These are phyloP conservation scores for Malus sylvestris DNA, from an alignment of 306 rosid species.

Conservation along the genomic window DNA sequence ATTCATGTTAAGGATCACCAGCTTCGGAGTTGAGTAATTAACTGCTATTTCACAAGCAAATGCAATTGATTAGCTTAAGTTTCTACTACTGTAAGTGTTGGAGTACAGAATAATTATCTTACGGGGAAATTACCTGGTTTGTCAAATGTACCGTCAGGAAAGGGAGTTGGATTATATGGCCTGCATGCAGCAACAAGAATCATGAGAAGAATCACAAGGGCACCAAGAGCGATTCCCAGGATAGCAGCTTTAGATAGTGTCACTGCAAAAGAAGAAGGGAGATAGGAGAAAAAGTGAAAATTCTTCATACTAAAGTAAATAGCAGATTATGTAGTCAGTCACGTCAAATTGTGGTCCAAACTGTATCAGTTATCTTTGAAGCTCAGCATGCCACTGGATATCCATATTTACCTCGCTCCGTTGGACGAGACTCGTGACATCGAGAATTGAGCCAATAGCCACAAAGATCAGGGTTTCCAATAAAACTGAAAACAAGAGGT, in stretches of 20 bases:
- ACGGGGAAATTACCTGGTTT: slow-evolving; percentile 57
- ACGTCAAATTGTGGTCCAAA: neutral
- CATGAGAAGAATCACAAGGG: slow-evolving; percentile 85
- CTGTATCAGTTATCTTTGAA: neutral
- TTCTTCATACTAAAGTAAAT: neutral
- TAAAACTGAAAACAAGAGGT: slow-evolving; percentile 45
- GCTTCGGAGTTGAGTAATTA: slow-evolving; percentile 63
- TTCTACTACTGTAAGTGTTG: neutral
- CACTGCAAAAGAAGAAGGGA: slow-evolving; percentile 35
- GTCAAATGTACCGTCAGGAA: slow-evolving; percentile 72
- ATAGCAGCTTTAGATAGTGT: slow-evolving; percentile 84
- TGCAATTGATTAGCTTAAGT: slow-evolving; percentile 7
- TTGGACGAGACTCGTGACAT: slow-evolving; percentile 51
- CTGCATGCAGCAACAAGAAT: slow-evolving; percentile 76
- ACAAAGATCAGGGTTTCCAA: slow-evolving; percentile 86
- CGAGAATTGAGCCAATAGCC: slow-evolving; percentile 70
- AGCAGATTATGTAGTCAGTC: neutral
- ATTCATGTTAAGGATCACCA: slow-evolving; percentile 92
- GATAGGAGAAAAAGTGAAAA: neutral
- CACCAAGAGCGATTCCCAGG: slow-evolving; percentile 95
- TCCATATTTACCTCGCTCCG: slow-evolving; percentile 54
- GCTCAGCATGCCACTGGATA: neutral
- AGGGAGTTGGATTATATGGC: slow-evolving; percentile 66
- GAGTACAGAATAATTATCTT: neutral
- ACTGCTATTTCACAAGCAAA: slow-evolving; percentile 39